Evolutionary conservation across 1,284 basidiomycete species (phyloP).

Genomic region (Takashimella tepidaria): DNA sequence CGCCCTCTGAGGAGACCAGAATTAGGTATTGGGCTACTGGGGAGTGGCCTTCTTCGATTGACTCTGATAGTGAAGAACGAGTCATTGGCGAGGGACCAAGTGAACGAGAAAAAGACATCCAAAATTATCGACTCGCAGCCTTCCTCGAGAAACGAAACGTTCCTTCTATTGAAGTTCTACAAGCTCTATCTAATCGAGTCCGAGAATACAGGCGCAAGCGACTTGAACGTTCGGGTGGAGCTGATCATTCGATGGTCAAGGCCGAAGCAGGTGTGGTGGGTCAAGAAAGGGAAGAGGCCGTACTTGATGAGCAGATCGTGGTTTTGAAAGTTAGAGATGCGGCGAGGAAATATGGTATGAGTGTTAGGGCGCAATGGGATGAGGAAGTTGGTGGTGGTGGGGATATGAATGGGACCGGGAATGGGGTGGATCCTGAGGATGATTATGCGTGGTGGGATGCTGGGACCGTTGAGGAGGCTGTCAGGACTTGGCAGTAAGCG

Average conservation of each 20-base stretch:
- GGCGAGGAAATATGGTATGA: slow-evolving; percentile 16
- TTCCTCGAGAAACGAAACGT: slow-evolving; percentile 24
- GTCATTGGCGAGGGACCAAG: no score
- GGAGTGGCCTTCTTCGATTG: slow-evolving; percentile 4
- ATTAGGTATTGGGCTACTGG: slow-evolving; percentile 9
- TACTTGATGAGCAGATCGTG: slow-evolving; percentile 2
- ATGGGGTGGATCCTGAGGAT: neutral
- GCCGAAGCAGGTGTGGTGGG: neutral
- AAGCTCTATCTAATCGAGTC: slow-evolving; percentile 18
- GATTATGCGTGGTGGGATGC: slow-evolving; percentile 8
- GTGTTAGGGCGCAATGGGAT: slow-evolving; percentile 15
- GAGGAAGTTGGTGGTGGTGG: no score
- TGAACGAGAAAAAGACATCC: no score
- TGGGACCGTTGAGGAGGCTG: neutral
- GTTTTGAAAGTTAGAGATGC: slow-evolving; percentile 22
- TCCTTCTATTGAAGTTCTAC: slow-evolving; percentile 22
- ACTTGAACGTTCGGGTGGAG: neutral
- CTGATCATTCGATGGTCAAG: no score
- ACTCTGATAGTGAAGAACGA: neutral
- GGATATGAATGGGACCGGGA: neutral
- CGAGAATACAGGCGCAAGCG: neutral
- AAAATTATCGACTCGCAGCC: slow-evolving; percentile 13
- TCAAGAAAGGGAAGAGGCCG: neutral
- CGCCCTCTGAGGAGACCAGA: neutral
- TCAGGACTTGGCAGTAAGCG: neutral